Percentiles rank a stretch among this genome's conserved stretches.
These are phyloP conservation scores for Ammopiptanthus mongolicus DNA, from an alignment of 306 rosid species.

Conservation along the genomic window DNA sequence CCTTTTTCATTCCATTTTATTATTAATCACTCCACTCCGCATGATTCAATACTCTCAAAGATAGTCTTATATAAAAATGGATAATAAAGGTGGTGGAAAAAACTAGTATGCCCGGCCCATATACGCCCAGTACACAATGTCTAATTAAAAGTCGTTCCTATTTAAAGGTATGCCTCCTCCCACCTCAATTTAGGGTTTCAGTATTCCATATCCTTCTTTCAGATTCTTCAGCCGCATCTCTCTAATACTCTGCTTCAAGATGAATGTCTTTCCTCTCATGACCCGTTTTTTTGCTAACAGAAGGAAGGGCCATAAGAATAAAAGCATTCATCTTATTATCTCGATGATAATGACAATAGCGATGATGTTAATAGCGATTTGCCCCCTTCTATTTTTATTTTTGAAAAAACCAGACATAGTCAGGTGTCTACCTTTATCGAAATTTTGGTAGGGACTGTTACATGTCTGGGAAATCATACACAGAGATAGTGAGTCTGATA, in stretches of 20 bases:
- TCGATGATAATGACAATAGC: not conserved
- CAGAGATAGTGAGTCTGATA: slow-evolving; percentile 13
- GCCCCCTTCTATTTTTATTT: not conserved
- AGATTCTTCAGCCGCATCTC: not conserved
- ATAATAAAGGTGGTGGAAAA: too few relatives aligned
- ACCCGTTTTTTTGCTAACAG: not conserved
- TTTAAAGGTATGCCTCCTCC: too few relatives aligned
- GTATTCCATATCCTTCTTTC: not conserved
- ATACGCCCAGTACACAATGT: too few relatives aligned
- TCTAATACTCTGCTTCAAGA: not conserved
- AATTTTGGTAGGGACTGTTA: slow-evolving; percentile 20
- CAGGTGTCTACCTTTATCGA: not conserved
- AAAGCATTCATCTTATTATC: not conserved
- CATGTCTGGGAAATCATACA: slow-evolving; percentile 32
- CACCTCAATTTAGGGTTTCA: not conserved
- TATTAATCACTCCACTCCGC: too few relatives aligned
- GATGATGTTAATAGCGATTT: not conserved
- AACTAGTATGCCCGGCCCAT: too few relatives aligned
- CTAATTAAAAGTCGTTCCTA: too few relatives aligned
- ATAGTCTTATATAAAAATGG: too few relatives aligned
- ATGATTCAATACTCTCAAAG: too few relatives aligned
- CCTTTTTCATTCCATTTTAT: too few relatives aligned
- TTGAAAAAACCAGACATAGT: slow-evolving; percentile 17
- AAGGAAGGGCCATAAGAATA: not conserved
- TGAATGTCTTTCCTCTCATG: not conserved